Percentiles rank a stretch among this genome's conserved stretches.
These are phyloP conservation scores for Penicillium atrosanguineum DNA, from an alignment of 495 filamentous ascomycete species.

Conservation along the genomic window DNA sequence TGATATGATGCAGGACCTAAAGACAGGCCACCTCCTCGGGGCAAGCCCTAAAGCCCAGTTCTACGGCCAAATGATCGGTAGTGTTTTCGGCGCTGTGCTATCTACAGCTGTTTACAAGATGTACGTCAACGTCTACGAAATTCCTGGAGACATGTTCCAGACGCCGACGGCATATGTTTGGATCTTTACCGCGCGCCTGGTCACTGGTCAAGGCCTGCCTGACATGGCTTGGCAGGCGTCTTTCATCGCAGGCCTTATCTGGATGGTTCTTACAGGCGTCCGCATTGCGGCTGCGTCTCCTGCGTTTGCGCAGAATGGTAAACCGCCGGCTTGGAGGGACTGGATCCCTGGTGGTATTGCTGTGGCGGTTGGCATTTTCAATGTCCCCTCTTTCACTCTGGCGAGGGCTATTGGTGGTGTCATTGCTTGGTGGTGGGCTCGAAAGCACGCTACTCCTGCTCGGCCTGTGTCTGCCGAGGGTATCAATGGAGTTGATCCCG, in stretches of 20 bases:
- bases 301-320: constrained; percentile 15
- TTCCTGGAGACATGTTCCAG: constrained; percentile 86
- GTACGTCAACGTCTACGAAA: constrained; percentile 84
- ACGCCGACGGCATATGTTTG: constrained; percentile 94
- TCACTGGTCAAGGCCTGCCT: constrained; percentile 90
- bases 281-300: constrained; percentile 56
- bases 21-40: constrained; percentile 90
- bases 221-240: constrained; percentile 77
- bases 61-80: constrained; percentile 91
- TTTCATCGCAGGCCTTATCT: constrained; percentile 64
- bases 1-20: constrained; percentile 97
- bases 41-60: constrained; percentile 94
- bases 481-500: background rate
- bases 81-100: constrained; percentile 81
- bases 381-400: constrained; percentile 91
- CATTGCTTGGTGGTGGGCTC: constrained; percentile 70
- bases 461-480: background rate
- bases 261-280: constrained; percentile 64
- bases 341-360: constrained; percentile 89
- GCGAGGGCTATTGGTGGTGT: constrained; percentile 84
- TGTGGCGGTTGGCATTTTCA: constrained; percentile 97
- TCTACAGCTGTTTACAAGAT: constrained; percentile 86
- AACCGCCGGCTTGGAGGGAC: constrained; percentile 36
- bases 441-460: constrained; percentile 18
- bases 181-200: constrained; percentile 92